Base-by-base conservation (phyloP, 495 filamentous ascomycete genomes). In the Penicillium longicatenatum region DNA sequence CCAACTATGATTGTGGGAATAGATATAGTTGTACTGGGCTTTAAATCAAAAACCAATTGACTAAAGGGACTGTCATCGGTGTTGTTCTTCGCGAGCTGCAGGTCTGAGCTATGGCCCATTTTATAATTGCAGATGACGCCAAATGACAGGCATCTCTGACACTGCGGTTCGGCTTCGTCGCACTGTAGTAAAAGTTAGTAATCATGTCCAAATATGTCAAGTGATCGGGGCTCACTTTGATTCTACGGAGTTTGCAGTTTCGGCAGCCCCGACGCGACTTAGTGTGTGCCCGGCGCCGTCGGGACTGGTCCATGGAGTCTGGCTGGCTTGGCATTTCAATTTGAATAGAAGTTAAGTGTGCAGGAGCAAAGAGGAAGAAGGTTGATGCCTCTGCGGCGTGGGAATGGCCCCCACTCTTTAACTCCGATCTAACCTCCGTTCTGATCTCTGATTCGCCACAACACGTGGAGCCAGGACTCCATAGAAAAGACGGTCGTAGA, bases 171-270 rank as follows among this genome's bases (percentile, higher is more conserved):
- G 8, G 20, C 22, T 59, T 79, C 75, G 46, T 79, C 75, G 45
- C 75, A 77, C 75, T 79, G 33, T 8, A 48, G 1, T 4, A 3
- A 0, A 39, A 16, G 2, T 12, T 22, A 21, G 11, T 29, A 39
- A 39, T 17, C 14, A 39, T 17, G 16, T 5, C 37, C 6, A n/a
- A 39, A 7, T 12, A 17, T 35, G 17, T 12, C 24, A 45, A 21
- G 16, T 41, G 3, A 31, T 26, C 11, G 30, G 26, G n/a, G 48
- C 70, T 43, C 59, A 78, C 75, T 60, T 77, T 78, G 50, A 77
- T 62, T 35, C 65, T 72, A 20, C 75, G 66, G 43, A 78, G 68
- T 58, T 77, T 78, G 58, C 75, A 77, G 47, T 76, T 76, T 20
- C 72, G 64, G 55, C 75, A 78, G 21, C 75, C 75, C 21, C 51